Conservation (phyloP, 2,329 filamentous ascomycete genomes). For the Aureobasidium sp. region DNA sequence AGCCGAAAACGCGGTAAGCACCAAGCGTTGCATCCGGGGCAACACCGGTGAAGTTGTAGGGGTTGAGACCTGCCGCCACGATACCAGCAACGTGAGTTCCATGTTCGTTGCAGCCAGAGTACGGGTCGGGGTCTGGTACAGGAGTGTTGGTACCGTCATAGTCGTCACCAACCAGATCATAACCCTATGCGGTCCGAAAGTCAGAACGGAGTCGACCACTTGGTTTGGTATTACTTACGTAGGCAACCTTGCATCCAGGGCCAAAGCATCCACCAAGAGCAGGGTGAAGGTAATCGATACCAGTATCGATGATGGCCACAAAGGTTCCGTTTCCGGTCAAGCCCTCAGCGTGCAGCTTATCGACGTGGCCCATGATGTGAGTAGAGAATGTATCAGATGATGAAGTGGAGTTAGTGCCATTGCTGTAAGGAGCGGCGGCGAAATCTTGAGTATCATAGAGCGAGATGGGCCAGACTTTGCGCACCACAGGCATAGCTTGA, state of each 20-base stretch:
- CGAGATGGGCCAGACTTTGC: slow-evolving; percentile 23
- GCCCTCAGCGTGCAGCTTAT: slow-evolving; percentile 37
- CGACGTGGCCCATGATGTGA: slow-evolving; percentile 31
- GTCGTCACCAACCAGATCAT: slow-evolving; percentile 52
- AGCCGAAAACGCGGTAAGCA: slow-evolving; percentile 53
- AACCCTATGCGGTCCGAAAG: slow-evolving; percentile 36
- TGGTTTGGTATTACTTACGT: slow-evolving; percentile 19
- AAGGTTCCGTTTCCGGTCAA: slow-evolving; percentile 42
- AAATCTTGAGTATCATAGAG: slow-evolving; percentile 20
- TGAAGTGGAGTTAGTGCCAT: slow-evolving; percentile 19
- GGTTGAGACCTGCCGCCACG: slow-evolving; percentile 51
- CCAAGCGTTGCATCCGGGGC: slow-evolving; percentile 52
- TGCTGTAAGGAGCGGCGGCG: slow-evolving; percentile 18
- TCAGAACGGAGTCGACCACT: neutral
- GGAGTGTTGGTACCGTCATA: slow-evolving; percentile 32
- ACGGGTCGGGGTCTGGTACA: slow-evolving; percentile 46
- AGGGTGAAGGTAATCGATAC: slow-evolving; percentile 55
- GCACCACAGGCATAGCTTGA: slow-evolving; percentile 20
- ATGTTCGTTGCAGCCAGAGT: slow-evolving; percentile 51
- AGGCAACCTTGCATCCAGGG: slow-evolving; percentile 49
- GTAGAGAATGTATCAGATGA: slow-evolving; percentile 24
- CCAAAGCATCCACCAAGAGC: slow-evolving; percentile 60
- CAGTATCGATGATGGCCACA: slow-evolving; percentile 39
- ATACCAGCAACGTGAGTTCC: slow-evolving; percentile 58
- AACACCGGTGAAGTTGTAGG: slow-evolving; percentile 50